phyloP scores from a whole-genome alignment of 495 filamentous ascomycete genomes.

The Aspergillus sclerotiicarbonarius region DNA sequence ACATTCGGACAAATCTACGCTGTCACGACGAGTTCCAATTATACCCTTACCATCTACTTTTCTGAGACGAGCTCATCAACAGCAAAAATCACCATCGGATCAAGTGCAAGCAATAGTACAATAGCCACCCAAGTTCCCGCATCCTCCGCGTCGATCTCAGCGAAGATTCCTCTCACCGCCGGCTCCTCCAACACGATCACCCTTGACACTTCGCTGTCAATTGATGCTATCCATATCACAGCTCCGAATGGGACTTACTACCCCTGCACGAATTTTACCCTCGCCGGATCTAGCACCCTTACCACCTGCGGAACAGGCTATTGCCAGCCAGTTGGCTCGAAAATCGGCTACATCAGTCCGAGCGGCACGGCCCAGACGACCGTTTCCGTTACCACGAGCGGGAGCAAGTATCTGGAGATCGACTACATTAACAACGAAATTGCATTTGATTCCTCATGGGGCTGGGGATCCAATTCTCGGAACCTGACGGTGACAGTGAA shows the following conservation, averaged over 20 bases:
- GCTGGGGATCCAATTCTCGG: constrained; percentile 39
- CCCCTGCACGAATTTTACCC: constrained; percentile 33
- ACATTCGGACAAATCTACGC: constrained; percentile 37
- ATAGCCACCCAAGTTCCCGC: constrained; percentile 15
- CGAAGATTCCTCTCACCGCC: constrained; percentile 26
- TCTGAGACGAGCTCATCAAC: constrained; percentile 1
- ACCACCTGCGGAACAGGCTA: constrained; percentile 28
- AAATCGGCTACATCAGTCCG: constrained; percentile 34
- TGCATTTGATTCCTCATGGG: constrained; percentile 43
- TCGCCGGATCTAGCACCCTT: constrained; percentile 29
- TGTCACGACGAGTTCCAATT: constrained; percentile 31
- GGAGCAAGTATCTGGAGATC: constrained; percentile 40
- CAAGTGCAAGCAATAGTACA: constrained; percentile 4
- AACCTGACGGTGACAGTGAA: constrained; percentile 50
- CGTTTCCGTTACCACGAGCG: constrained; percentile 28
- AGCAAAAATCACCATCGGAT: constrained; percentile 11
- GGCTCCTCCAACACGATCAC: constrained; percentile 32
- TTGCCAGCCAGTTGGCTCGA: constrained; percentile 41
- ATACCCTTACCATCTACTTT: constrained; percentile 31
- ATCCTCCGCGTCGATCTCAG: constrained; percentile 12
- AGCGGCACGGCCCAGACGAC: constrained; percentile 24
- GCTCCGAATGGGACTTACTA: constrained; percentile 36
- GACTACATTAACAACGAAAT: constrained; percentile 55
- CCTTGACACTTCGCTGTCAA: constrained; percentile 20
- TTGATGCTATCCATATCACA: constrained; percentile 25